Evolutionary conservation across 495 filamentous ascomycete species (phyloP).

Genomic region (Thermochaetoides thermophila): DNA sequence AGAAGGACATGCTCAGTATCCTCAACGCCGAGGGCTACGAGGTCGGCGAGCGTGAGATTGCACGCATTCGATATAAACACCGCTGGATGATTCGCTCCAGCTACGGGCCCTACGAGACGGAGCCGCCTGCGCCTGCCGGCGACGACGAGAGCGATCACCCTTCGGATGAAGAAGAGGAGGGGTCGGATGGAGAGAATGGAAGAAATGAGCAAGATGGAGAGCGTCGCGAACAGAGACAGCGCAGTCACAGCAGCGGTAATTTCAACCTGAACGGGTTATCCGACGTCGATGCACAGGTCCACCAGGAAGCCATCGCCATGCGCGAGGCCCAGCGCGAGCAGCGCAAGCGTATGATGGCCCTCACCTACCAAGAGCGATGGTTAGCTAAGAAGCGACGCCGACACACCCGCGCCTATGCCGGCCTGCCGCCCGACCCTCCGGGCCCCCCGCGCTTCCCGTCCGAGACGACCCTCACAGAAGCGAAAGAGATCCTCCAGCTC

Average conservation of each 20-base stretch:
- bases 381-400: conserved; percentile 53
- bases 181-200: conserved; percentile 12
- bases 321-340: conserved; percentile 38
- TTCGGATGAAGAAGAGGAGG: conserved; percentile 1
- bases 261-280: background rate
- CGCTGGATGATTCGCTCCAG: conserved; percentile 47
- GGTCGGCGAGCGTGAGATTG: conserved; percentile 53
- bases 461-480: conserved; percentile 68
- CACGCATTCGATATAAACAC: conserved; percentile 49
- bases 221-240: background rate
- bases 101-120: conserved; percentile 31
- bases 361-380: conserved; percentile 50
- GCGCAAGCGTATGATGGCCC: conserved; percentile 40
- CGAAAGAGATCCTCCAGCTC: conserved; percentile 52
- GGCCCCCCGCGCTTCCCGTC: conserved; percentile 65
- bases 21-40: conserved; percentile 54
- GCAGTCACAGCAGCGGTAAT: conserved; percentile 1
- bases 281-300: conserved; percentile 2
- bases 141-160: conserved; percentile 15
- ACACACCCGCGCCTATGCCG: conserved; percentile 54
- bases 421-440: conserved; percentile 58
- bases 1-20: conserved; percentile 57
- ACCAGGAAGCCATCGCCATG: conserved; percentile 6
- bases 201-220: background rate
- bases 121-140: conserved; percentile 4